Base-by-base conservation (phyloP, 805 yeast species). In the Pichia gijzeniarum region DNA sequence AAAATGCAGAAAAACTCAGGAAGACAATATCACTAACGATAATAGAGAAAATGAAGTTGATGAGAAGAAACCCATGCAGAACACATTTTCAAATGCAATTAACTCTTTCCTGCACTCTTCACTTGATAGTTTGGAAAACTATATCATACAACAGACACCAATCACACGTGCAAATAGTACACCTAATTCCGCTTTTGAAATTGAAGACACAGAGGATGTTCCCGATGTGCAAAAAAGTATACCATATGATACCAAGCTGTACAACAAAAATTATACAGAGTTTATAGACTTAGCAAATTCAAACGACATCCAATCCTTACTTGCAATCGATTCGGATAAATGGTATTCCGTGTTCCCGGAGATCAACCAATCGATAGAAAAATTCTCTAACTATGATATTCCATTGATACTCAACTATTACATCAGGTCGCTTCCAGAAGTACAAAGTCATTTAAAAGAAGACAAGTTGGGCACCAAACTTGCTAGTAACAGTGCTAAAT, bases 341-440 rank as follows among this genome's bases (percentile, higher is more conserved):
- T 27, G 38, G 39, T 41, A 32, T 25, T 32, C 22, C 9, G 20
- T 14, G 9, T 7, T 17, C 3, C 43, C 49, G 12, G 41, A 47
- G 25, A 25, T 43, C 4, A 14, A 14, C 5, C 47, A 40, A 18
- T 16, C 20, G 12, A 22, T 43, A 13, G 35, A 42, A 5, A 39
- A 35, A 22, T 30, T 25, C 7, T 25, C 25, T 8, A 35, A 34
- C 5, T 35, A 16, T 35, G 19, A 42, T 27, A 35, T 47, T 25
- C 44, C 41, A 5, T 14, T 35, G 22, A 35, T 47, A 2, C 30
- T 47, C 13, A 47, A 47, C 21, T 43, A 21, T 31, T 47, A 43
- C 36, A 16, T 47, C 12, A 36, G 49, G 16, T 34, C 46, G 8
- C 5, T 43, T 28, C 47, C 49, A 2, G 44, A 47, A 14, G 20